Percentiles rank a stretch among this genome's conserved stretches.
phyloP scores from a whole-genome alignment of 768 basidiomycete species.

The Fomitopsis serialis region DNA sequence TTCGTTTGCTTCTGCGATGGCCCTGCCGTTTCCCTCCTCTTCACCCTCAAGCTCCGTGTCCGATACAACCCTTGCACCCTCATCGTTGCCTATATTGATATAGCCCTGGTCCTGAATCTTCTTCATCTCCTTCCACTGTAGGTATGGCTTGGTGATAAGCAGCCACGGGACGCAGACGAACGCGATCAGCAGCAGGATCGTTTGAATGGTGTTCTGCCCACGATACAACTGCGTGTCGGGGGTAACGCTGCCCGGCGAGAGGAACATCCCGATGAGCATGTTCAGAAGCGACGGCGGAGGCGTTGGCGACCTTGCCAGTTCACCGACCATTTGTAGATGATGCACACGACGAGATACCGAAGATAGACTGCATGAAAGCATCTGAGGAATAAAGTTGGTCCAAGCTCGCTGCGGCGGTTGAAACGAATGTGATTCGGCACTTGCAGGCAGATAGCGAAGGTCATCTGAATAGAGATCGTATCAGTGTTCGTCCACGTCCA shows the following conservation, averaged over 20 bases:
- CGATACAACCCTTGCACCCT: slow-evolving; percentile 45
- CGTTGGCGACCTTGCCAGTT: slow-evolving; percentile 76
- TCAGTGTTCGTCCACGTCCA: neutral
- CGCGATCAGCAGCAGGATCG: slow-evolving; percentile 72
- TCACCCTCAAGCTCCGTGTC: slow-evolving; percentile 69
- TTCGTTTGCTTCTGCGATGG: slow-evolving; percentile 65
- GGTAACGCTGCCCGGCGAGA: slow-evolving; percentile 79
- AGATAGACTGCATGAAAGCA: slow-evolving; percentile 98
- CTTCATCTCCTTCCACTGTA: slow-evolving; percentile 86
- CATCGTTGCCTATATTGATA: slow-evolving; percentile 56
- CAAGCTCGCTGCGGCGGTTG: slow-evolving; percentile 85
- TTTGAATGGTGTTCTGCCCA: slow-evolving; percentile 85
- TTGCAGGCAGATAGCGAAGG: slow-evolving; percentile 94
- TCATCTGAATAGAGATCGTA: slow-evolving; percentile 62
- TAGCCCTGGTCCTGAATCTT: slow-evolving; percentile 83
- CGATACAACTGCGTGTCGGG: slow-evolving; percentile 68
- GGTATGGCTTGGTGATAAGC: slow-evolving; percentile 87
- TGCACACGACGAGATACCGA: slow-evolving; percentile 91
- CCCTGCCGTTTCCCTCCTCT: slow-evolving; percentile 75
- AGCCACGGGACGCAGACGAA: slow-evolving; percentile 92
- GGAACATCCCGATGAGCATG: slow-evolving; percentile 96
- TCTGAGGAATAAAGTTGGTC: slow-evolving; percentile 94
- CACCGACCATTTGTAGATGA: slow-evolving; percentile 94
- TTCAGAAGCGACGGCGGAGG: slow-evolving; percentile 87
- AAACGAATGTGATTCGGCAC: slow-evolving; percentile 94